A percentile compares a stretch with the other conserved stretches of the same genome.
These are phyloP conservation scores for Jaltomata sinuosa DNA, from an alignment of 257 asterid species.

Conservation along the genomic window DNA sequence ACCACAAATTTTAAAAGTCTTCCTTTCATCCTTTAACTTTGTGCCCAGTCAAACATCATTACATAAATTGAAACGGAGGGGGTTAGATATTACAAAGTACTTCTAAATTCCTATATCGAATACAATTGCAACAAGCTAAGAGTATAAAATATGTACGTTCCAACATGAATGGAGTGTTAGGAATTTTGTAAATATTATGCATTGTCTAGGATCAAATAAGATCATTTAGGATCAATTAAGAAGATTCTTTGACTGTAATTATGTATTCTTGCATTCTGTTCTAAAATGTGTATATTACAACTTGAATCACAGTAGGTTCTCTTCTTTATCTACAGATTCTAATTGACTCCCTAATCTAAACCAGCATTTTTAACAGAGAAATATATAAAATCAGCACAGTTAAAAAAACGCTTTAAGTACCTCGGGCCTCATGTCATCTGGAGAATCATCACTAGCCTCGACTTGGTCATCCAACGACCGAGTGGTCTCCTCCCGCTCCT, in stretches of 20 bases:
- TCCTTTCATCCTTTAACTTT: not conserved
- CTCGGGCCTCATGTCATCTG: constrained; percentile 53
- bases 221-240: not conserved
- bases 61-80: not conserved
- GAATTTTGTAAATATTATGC: not conserved
- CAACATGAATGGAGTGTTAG: not conserved
- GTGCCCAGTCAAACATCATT: not conserved
- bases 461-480: constrained; percentile 48
- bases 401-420: constrained; percentile 13
- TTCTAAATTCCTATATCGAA: not conserved
- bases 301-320: not conserved
- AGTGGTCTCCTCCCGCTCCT: constrained; percentile 82
- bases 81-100: not conserved
- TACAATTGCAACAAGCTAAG: not conserved
- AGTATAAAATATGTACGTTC: not conserved
- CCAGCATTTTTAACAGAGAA: not conserved
- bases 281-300: not conserved
- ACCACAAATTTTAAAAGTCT: too few species aligned
- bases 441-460: constrained; percentile 64
- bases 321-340: not conserved
- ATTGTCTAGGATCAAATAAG: not conserved
- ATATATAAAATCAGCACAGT: not conserved
- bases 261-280: not conserved
- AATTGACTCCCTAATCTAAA: not conserved
- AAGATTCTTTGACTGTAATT: not conserved